Evolutionary conservation across 345 rosid species (phyloP), one percentile per base, ranked within the genome.

Genomic region (Acer yangbiense): DNA sequence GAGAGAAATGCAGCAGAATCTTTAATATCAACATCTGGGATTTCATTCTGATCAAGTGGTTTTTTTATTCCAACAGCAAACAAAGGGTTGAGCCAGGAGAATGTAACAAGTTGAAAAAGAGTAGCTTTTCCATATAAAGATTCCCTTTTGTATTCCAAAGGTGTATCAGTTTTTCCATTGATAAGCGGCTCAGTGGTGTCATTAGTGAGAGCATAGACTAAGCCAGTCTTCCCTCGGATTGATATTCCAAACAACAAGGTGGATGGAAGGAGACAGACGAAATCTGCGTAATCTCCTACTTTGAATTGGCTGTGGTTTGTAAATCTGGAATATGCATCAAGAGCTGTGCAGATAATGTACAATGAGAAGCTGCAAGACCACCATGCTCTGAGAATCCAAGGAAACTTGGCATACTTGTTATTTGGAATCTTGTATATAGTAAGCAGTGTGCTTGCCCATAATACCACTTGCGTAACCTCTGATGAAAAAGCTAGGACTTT

Each of bases 11-110:
- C 84, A 48, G 98, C 95, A 0, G 98, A 93, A 69, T 95, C 98
- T 79, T 80, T 84, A 32, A 72, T 76, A 54, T 89, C 89, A 21
- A 94, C 85, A 69, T 91, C 85, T 0, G 98, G 98, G 58, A 95
- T 85, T 35, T 95, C 95, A 17, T 90, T 87, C 77, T 86, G 87
- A 13, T 81, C 92, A 11, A 95, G 92, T 48, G 97, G 87, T 81
- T 85, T 91, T 88, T 91, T 93, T 82, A 86, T 71, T 17, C 98
- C 98, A 8, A 83, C 81, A 20, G 90, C 85, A 80, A 95, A 91
- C 72, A 93, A 77, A 13, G 97, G 92, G 76, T 88, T 95, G 72
- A 95, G 93, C 98, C 98, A 95, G 46, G 98, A 93, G 83, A 95
- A 95, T 44, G 97, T 91, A 54, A 95, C 73, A 54, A 89, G 89